Evolutionary conservation across 2,329 filamentous ascomycete genomes (phyloP), one percentile per base, ranked within the genome.

Genomic region (Myotisia sp.): DNA sequence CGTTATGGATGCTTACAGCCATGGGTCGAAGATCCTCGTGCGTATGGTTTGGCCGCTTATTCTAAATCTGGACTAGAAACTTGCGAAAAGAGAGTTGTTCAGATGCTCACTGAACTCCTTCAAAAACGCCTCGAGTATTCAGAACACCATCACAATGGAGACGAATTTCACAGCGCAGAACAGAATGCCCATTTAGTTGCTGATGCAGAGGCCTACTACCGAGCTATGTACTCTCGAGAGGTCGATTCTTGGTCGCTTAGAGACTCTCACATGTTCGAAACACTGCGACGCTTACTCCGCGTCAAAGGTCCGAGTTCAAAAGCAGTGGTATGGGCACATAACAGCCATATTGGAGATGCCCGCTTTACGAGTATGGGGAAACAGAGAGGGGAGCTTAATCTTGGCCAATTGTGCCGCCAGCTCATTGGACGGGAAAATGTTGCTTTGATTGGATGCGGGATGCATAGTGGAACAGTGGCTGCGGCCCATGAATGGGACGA

Each of bases 271-370:
- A 68, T 70, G 65, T 67, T 66, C 39, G 52, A 62, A 12, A 66
- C 62, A 0, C 51, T 70, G 17, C 39, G 47, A 1, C 59, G 65
- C 2, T 43, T 68, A 1, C 47, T 68, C 13, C 52, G 61, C 35
- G 52, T 57, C 35, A 58, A 59, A 21, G 51, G 53, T 1, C 33
- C 47, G 2, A 47, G 52, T 2, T 50, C 50, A 7, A 68, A 67
- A 38, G 64, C 62, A 0, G 56, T 70, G 3, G 60, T 70, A 7
- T 71, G 66, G 66, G 66, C 67, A 17, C 66, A 68, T 42, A 69
- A 68, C 38, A 65, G 59, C 32, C 67, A 70, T 32, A 47, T 67
- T 7, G 67, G 65, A n/a, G 67, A 70, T 42, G 66, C 66, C n/a
- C 55, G 66, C 10, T 61, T 56, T 21, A 69, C 64, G 4, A 60